Percentiles rank a stretch among this genome's conserved stretches.
Conservation (phyloP, 2,329 filamentous ascomycete genomes). For the Huntiella savannae region DNA sequence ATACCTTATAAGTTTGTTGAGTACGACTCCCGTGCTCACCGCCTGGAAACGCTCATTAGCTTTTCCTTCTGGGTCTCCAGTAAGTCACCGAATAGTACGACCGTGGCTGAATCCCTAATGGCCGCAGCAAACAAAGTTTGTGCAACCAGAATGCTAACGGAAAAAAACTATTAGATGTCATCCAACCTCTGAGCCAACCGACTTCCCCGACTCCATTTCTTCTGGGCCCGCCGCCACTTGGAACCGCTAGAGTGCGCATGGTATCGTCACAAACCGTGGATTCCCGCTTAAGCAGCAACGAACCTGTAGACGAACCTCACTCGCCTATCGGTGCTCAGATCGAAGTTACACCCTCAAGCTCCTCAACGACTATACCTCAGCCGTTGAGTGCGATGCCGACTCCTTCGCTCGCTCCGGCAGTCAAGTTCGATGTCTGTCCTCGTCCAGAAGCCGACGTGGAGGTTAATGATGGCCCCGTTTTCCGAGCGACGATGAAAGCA, state of each 20-base stretch:
- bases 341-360: conserved; percentile 17
- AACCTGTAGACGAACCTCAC: conserved; percentile 37
- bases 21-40: conserved; percentile 84
- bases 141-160: too few relatives aligned
- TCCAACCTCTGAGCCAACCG: conserved; percentile 32
- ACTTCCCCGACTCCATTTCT: conserved; percentile 54
- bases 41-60: conserved; percentile 68
- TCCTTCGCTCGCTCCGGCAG: conserved; percentile 18
- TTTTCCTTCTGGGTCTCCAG: conserved; percentile 94
- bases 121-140: too few relatives aligned
- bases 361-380: conserved; percentile 14
- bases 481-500: conserved; percentile 90
- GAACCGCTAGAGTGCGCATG: conserved; percentile 48
- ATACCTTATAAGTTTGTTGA: conserved; percentile 55
- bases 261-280: conserved; percentile 78
- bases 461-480: conserved; percentile 83
- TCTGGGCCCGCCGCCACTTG: conserved; percentile 36
- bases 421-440: conserved; percentile 81
- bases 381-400: conserved; percentile 8
- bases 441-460: conserved; percentile 72
- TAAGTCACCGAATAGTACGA: conserved; percentile 20
- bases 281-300: conserved; percentile 57
- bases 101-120: too few relatives aligned
- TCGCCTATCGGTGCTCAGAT: conserved; percentile 28
- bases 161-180: conserved; percentile 21